A percentile compares a stretch with the other conserved stretches of the same genome.
Evolutionary conservation across 192 early-diverging fungal genomes (phyloP).

Genomic region (Gonapodya sp.): DNA sequence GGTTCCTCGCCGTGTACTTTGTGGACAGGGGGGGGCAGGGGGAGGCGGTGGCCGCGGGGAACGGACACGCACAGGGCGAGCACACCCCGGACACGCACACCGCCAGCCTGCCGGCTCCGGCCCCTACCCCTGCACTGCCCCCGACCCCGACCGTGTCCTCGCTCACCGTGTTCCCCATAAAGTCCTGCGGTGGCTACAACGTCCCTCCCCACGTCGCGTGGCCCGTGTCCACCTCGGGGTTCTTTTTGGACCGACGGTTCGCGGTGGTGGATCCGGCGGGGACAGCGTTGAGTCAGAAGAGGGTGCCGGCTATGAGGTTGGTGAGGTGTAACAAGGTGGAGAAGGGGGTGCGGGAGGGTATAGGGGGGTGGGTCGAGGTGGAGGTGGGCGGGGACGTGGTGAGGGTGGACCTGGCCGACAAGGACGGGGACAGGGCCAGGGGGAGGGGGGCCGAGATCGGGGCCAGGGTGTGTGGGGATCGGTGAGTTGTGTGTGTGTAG

Average conservation of each 20-base stretch:
- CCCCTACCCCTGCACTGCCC: neutral
- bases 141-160: conserved; percentile 5
- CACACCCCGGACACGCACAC: too few species aligned
- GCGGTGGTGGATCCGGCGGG: conserved; percentile 44
- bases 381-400: neutral
- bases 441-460: neutral
- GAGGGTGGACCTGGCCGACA: neutral
- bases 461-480: neutral
- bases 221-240: conserved; percentile 41
- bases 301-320: conserved; percentile 22
- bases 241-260: conserved; percentile 56
- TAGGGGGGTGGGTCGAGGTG: neutral
- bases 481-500: neutral
- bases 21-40: too few species aligned
- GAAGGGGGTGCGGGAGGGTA: neutral
- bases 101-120: too few species aligned
- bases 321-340: conserved; percentile 7
- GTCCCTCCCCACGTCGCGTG: conserved; percentile 30
- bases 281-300: conserved; percentile 59
- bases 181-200: conserved; percentile 63
- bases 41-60: too few species aligned
- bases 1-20: conserved; percentile 55
- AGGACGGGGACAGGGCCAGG: too few species aligned
- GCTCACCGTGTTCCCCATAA: conserved; percentile 58
- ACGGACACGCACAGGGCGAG: too few species aligned